These are phyloP conservation scores for Tuber melanosporum DNA, from an alignment of 495 filamentous ascomycete genomes.

Conservation along the genomic window DNA sequence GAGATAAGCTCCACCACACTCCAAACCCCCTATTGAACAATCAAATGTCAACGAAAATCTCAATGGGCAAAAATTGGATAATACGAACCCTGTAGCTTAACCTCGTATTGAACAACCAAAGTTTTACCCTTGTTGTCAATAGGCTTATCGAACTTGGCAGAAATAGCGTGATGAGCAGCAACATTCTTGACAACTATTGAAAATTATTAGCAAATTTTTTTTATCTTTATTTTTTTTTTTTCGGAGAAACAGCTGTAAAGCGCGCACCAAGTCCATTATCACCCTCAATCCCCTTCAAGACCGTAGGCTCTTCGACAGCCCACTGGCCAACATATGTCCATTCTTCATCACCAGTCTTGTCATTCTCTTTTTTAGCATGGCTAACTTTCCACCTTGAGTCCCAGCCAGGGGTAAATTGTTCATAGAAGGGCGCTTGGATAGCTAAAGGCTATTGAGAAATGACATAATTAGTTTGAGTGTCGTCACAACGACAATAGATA, in stretches of 20 bases:
- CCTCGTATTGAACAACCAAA: slow-evolving; percentile 97
- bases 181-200: slow-evolving; percentile 77
- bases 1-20: slow-evolving; percentile 98
- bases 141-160: slow-evolving; percentile 94
- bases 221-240: too few relatives aligned
- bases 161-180: slow-evolving; percentile 98
- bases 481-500: not conserved
- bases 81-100: slow-evolving; percentile 91
- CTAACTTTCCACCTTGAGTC: slow-evolving; percentile 84
- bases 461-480: slow-evolving; percentile 9
- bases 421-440: slow-evolving; percentile 88
- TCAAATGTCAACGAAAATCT: slow-evolving; percentile 25
- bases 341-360: slow-evolving; percentile 77
- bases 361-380: slow-evolving; percentile 87
- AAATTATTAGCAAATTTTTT: slow-evolving; percentile 21
- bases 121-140: slow-evolving; percentile 96
- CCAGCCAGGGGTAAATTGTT: slow-evolving; percentile 98
- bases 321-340: slow-evolving; percentile 98
- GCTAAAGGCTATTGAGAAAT: slow-evolving; percentile 60
- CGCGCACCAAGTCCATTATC: slow-evolving; percentile 70
- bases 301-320: slow-evolving; percentile 88
- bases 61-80: not conserved
- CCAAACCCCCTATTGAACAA: slow-evolving; percentile 65
- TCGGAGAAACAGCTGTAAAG: not conserved
- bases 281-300: slow-evolving; percentile 89